phyloP scores from a whole-genome alignment of 805 yeast species.

The Wickerhamomyces bisporus region DNA sequence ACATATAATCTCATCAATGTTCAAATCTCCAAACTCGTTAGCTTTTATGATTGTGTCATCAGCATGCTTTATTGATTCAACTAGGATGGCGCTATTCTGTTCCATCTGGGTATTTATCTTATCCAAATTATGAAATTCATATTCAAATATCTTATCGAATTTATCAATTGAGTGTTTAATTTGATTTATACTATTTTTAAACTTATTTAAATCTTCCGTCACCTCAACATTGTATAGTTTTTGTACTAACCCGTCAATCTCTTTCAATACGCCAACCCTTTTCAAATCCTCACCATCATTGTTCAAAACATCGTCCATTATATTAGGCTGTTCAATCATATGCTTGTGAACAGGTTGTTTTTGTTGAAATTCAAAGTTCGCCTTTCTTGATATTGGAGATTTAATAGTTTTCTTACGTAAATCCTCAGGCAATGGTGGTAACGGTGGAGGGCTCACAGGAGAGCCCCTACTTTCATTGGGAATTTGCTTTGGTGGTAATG shows the following conservation, averaged over 20 bases:
- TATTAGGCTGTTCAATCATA: constrained; percentile 20
- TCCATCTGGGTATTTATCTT: constrained; percentile 21
- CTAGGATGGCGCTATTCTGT: constrained; percentile 26
- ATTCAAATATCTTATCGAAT: constrained; percentile 30
- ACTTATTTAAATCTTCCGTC: constrained; percentile 16
- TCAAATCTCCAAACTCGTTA: constrained; percentile 24
- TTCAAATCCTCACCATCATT: not conserved
- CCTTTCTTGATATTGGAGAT: constrained; percentile 13
- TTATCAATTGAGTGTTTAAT: constrained; percentile 32
- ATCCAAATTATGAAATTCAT: constrained; percentile 29
- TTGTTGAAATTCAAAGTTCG: constrained; percentile 7
- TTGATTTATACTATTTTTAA: constrained; percentile 18
- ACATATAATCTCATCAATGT: constrained; percentile 39
- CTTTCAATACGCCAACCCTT: constrained; percentile 7
- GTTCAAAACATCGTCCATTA: constrained; percentile 12
- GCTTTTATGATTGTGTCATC: constrained; percentile 29
- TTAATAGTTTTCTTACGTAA: constrained; percentile 12
- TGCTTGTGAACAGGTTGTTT: too few relatives aligned
- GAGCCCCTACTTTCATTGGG: not conserved
- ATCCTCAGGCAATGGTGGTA: constrained; percentile 36
- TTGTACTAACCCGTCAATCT: constrained; percentile 20
- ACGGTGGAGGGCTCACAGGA: constrained; percentile 27
- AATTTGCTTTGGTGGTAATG: constrained; percentile 30
- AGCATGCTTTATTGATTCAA: constrained; percentile 25
- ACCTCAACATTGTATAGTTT: constrained; percentile 20